Base-by-base conservation (phyloP, 2,329 filamentous ascomycete genomes). In the Emergomyces africanus region DNA sequence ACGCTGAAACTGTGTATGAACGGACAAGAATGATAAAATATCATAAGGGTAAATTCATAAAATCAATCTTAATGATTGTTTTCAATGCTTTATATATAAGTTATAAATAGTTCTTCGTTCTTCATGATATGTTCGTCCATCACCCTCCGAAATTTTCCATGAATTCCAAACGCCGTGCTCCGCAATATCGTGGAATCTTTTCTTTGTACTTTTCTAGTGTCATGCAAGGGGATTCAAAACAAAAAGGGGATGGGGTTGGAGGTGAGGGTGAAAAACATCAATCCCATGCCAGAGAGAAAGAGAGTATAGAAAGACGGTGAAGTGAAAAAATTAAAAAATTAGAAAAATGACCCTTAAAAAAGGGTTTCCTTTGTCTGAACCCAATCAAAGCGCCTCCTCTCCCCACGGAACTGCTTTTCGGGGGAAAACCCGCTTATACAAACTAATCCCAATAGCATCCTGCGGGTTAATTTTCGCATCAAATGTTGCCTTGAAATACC, bases 401-500 rank as follows among this genome's bases (percentile, higher is more conserved):
- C 73, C 72, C 77, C 79, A 76, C 61, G 74, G 68, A 62, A 68
- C 73, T 20, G 90, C 85, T 63, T 79, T 79, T 60, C 91, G 80
- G 8, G 94, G 94, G 81, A 86, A 94, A 61, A 92, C 84, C 25
- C 88, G 78, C 81, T 94, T 94, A 71, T 92, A 94, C 68, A 94
- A 71, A 75, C 89, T 95, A 63, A 97, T 88, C 55, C 89, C 94
- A 53, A 99, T 85, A 2, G 90, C 86, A 75, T 99, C 94, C 75
- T 96, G 89, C 1, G 94, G 91, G 73, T 96, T 97, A 72, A 99
- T 92, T 71, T 88, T 89, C 14, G 86, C 90, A 72, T 99, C 95
- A 76, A 99, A 99, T 1, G 88, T 96, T 14, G 94, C 94, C 80
- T 99, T 99, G 82, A 97, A 97, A 78, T 99, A 99, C n/a, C 94